Conservation (phyloP, 495 filamentous ascomycete genomes). For the Podospora fimiseda region DNA sequence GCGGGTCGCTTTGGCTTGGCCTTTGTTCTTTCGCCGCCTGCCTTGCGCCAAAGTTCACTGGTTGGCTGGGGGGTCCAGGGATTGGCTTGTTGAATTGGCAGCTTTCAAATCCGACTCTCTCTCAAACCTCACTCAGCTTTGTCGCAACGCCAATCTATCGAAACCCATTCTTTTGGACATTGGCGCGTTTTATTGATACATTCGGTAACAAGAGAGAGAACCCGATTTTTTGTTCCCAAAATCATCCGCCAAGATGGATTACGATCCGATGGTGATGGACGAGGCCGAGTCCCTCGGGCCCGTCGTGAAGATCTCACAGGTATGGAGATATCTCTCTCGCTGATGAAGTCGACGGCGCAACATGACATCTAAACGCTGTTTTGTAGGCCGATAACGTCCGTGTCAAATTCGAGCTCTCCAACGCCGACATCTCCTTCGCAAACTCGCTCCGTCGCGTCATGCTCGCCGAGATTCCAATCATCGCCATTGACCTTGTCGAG, state of each 20-base stretch:
- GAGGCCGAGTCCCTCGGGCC: constrained; percentile 59
- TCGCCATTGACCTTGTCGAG: constrained; percentile 93
- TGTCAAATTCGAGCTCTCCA: constrained; percentile 76
- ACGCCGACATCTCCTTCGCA: constrained; percentile 80
- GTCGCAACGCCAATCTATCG: not conserved
- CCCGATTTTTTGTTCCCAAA: not conserved
- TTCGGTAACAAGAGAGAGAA: not conserved
- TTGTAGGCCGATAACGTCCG: constrained; percentile 58
- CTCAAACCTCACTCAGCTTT: not conserved
- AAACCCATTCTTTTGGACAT: not conserved
- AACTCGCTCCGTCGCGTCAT: constrained; percentile 91
- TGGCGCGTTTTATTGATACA: not conserved
- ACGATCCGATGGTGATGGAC: constrained; percentile 55
- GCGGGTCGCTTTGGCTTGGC: too few species aligned
- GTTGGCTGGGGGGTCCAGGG: not conserved
- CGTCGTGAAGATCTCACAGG: constrained; percentile 65
- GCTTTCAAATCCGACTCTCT: not conserved
- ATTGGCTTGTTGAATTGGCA: not conserved
- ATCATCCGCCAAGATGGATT: constrained; percentile 48
- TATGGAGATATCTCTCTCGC: constrained; percentile 25
- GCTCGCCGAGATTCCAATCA: constrained; percentile 88
- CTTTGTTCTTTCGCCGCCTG: not conserved
- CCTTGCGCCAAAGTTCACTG: constrained; percentile 5
- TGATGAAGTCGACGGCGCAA: not conserved
- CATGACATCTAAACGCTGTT: constrained; percentile 8